A percentile compares a stretch with the other conserved stretches of the same genome.
Conservation (phyloP, 2,329 filamentous ascomycete species). For the Thyridium curvatum region DNA sequence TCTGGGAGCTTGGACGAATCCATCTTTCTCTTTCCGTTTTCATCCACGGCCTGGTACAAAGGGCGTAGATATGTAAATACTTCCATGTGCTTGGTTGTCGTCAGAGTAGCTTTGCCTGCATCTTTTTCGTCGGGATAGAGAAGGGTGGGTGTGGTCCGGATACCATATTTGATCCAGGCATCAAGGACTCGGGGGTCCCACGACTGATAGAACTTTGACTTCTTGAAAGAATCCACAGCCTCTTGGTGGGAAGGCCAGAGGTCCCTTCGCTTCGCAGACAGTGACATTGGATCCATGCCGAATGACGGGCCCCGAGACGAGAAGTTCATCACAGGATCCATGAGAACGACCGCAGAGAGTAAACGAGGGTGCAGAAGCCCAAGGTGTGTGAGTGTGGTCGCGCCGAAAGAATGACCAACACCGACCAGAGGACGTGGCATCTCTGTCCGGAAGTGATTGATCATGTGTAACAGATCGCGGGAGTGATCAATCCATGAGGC, state of each 20-base stretch:
- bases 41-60: constrained; percentile 39
- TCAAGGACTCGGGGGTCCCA: constrained; percentile 82
- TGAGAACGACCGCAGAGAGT: constrained; percentile 64
- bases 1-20: constrained; percentile 37
- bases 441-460: constrained; percentile 73
- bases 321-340: constrained; percentile 82
- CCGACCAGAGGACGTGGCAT: constrained; percentile 81
- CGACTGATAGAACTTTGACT: constrained; percentile 67
- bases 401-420: constrained; percentile 87
- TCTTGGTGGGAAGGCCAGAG: constrained; percentile 70
- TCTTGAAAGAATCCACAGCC: constrained; percentile 60
- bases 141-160: constrained; percentile 66
- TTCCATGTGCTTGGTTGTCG: constrained; percentile 83
- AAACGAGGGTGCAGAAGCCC: constrained; percentile 76
- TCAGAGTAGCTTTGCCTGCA: constrained; percentile 54
- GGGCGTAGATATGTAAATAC: constrained; percentile 71
- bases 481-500: constrained; percentile 82
- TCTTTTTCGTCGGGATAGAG: constrained; percentile 39
- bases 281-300: constrained; percentile 37
- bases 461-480: constrained; percentile 76
- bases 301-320: constrained; percentile 44
- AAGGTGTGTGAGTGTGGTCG: constrained; percentile 63
- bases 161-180: constrained; percentile 63
- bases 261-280: constrained; percentile 70
- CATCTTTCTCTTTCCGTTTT: constrained; percentile 21